A percentile compares a stretch with the other conserved stretches of the same genome.
Evolutionary conservation across 148 eudicot species (phyloP).

Genomic region (Heliosperma pusillum): DNA sequence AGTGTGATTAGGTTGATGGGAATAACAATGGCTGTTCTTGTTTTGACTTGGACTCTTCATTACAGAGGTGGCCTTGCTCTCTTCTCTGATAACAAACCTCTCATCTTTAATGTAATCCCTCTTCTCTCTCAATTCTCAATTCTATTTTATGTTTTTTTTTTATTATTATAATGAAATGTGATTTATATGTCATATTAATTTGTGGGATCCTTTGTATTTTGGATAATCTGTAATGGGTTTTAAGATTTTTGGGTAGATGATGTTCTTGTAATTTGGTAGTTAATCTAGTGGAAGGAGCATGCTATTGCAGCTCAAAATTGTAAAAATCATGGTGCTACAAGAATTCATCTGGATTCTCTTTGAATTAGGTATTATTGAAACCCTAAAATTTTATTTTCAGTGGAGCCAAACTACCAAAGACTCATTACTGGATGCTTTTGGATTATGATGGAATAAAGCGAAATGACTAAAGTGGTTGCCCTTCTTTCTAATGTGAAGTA

Average conservation of each 20-base stretch:
- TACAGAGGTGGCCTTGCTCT: constrained; percentile 89
- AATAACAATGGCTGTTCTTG: constrained; percentile 40
- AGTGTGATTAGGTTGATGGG: constrained; percentile 58
- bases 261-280: not conserved
- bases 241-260: constrained; percentile 2
- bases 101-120: constrained; percentile 73
- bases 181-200: not conserved
- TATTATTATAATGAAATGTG: no score
- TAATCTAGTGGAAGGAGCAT: constrained; percentile 10
- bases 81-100: constrained; percentile 61
- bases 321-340: constrained; percentile 2
- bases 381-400: no score
- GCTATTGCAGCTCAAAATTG: constrained; percentile 18
- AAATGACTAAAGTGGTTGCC: no score
- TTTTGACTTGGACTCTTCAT: constrained; percentile 62
- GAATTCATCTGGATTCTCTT: constrained; percentile 11
- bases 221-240: constrained; percentile 3
- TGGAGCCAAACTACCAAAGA: no score
- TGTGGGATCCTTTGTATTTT: not conserved
- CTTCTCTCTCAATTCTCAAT: constrained; percentile 2
- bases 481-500: no score
- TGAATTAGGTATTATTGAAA: not conserved
- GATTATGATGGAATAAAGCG: no score
- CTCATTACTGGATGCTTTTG: no score
- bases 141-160: not conserved